phyloP scores from a whole-genome alignment of 805 yeast species.

The Ogataea pignaliae region DNA sequence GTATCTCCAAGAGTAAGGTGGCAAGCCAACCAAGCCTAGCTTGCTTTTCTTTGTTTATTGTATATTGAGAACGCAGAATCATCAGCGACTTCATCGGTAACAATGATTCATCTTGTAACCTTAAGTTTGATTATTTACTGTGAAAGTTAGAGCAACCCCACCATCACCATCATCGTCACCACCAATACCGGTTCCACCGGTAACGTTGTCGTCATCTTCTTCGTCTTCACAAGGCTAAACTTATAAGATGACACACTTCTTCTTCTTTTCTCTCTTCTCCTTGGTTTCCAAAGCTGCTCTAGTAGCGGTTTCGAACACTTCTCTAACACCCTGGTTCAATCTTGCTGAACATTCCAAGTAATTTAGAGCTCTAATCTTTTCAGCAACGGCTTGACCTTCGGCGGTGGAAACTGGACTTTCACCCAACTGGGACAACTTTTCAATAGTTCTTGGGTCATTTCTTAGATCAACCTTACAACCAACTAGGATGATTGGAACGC shows the following conservation, averaged over 20 bases:
- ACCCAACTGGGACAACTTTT: constrained; percentile 66
- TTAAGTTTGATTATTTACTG: no score
- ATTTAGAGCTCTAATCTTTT: constrained; percentile 80
- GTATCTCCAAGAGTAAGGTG: no score
- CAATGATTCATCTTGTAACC: no score
- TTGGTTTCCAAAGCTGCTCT: constrained; percentile 79
- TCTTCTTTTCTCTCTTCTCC: constrained; percentile 51
- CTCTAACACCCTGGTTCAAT: constrained; percentile 87
- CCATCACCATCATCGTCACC: no score
- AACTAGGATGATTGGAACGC: constrained; percentile 86
- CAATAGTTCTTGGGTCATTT: constrained; percentile 73
- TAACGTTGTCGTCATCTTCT: no score
- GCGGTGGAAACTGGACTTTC: constrained; percentile 76
- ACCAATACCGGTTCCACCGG: no score
- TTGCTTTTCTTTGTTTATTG: no score
- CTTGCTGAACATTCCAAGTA: constrained; percentile 92
- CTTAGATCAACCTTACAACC: constrained; percentile 91
- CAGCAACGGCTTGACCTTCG: constrained; percentile 85
- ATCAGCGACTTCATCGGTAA: no score
- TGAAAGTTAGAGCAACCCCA: no score
- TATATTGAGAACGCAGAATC: no score
- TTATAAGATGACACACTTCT: constrained; percentile 70
- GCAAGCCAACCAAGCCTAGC: no score
- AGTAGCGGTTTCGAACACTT: constrained; percentile 89
- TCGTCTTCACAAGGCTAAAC: neutral